phyloP scores from a whole-genome alignment of 805 yeast species.

The Metschnikowia cubensis region DNA sequence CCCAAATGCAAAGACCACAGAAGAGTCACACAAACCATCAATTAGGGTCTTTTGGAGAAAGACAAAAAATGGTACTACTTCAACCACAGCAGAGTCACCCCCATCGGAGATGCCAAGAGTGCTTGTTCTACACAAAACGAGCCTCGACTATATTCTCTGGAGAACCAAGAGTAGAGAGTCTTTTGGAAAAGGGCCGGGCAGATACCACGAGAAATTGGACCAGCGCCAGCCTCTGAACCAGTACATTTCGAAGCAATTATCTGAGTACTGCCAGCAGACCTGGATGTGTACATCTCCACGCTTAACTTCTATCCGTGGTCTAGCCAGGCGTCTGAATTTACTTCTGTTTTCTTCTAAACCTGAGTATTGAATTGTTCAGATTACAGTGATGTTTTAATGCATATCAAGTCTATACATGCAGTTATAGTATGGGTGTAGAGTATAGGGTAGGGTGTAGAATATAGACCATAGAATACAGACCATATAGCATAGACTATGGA shows the following conservation, averaged over 20 bases:
- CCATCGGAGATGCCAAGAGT: slow-evolving; percentile 53
- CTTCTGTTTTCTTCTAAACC: too few relatives aligned
- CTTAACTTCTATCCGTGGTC: too few relatives aligned
- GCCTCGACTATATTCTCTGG: slow-evolving; percentile 22
- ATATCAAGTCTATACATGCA: too few relatives aligned
- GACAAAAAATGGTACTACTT: slow-evolving; percentile 84
- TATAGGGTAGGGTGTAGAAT: too few relatives aligned
- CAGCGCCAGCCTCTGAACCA: slow-evolving; percentile 32
- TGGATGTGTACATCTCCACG: too few relatives aligned
- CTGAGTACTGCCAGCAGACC: slow-evolving; percentile 14
- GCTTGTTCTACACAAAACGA: slow-evolving; percentile 72
- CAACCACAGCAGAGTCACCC: slow-evolving; percentile 76
- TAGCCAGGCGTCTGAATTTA: too few relatives aligned
- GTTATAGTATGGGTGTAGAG: too few relatives aligned
- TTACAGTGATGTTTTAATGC: too few relatives aligned
- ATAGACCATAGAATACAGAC: too few relatives aligned
- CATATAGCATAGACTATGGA: too few relatives aligned
- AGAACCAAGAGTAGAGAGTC: slow-evolving; percentile 16
- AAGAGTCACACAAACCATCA: slow-evolving; percentile 90
- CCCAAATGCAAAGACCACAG: slow-evolving; percentile 84
- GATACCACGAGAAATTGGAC: slow-evolving; percentile 37
- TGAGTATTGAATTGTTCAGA: too few relatives aligned
- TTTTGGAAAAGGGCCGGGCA: slow-evolving; percentile 44
- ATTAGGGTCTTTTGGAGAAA: slow-evolving; percentile 91
- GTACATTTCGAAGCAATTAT: slow-evolving; percentile 10